These are phyloP conservation scores for Ascochyta viciae-villosae DNA, from an alignment of 2,329 filamentous ascomycete species.

Conservation along the genomic window DNA sequence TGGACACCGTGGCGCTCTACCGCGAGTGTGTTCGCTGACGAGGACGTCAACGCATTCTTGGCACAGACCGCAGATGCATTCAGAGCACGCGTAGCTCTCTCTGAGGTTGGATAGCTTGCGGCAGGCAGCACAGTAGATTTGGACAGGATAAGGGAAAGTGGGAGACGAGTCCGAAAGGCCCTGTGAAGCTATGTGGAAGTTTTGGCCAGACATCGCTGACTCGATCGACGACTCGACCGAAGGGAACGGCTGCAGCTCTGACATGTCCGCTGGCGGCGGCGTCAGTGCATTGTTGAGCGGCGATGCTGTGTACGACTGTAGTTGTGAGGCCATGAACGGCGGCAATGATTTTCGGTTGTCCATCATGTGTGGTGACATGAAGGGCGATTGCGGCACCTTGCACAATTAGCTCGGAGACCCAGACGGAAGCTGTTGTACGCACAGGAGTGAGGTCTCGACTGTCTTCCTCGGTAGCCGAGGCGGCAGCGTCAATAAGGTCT, in stretches of 20 bases:
- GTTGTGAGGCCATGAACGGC: conserved; percentile 59
- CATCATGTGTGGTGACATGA: conserved; percentile 58
- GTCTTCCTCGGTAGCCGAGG: conserved; percentile 91
- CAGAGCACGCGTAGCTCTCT: conserved; percentile 91
- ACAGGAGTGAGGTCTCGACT: conserved; percentile 87
- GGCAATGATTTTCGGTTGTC: conserved; percentile 67
- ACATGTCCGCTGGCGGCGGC: conserved; percentile 66
- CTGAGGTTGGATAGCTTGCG: conserved; percentile 77
- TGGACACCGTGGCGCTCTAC: conserved; percentile 75
- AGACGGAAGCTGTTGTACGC: conserved; percentile 51
- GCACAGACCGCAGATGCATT: conserved; percentile 94
- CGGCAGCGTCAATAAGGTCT: conserved; percentile 92
- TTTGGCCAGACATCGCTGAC: conserved; percentile 72
- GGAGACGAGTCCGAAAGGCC: conserved; percentile 68
- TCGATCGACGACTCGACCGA: conserved; percentile 84
- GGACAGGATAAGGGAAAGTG: conserved; percentile 60
- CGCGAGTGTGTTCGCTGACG: conserved; percentile 73
- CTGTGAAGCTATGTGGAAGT: conserved; percentile 65
- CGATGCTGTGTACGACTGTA: conserved; percentile 81
- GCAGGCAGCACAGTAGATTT: conserved; percentile 93
- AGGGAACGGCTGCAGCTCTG: conserved; percentile 74
- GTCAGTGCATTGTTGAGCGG: conserved; percentile 90
- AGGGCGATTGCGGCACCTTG: conserved; percentile 59
- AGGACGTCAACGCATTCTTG: conserved; percentile 84
- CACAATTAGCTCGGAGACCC: conserved; percentile 28